phyloP scores from a whole-genome alignment of 768 basidiomycete species.

The Mycena haematopus region DNA sequence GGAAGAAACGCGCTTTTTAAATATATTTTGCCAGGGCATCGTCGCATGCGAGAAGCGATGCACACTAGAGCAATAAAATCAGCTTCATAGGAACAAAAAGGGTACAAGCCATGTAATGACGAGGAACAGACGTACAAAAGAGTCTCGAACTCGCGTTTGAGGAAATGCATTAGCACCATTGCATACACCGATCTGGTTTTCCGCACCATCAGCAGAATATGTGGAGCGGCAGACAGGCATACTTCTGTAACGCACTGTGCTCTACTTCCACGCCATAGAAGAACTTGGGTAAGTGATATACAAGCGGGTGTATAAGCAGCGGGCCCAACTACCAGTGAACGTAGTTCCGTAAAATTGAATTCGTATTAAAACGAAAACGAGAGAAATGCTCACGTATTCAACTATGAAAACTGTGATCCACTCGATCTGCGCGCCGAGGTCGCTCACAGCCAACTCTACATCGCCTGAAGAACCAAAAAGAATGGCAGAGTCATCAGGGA shows the following conservation, averaged over 20 bases:
- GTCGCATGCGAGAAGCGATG: constrained; percentile 96
- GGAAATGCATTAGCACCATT: constrained; percentile 85
- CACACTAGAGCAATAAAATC: constrained; percentile 58
- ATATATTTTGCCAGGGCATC: constrained; percentile 85
- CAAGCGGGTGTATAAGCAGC: constrained; percentile 84
- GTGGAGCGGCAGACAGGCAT: constrained; percentile 20
- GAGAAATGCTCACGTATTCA: constrained; percentile 81
- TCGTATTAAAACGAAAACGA: neutral
- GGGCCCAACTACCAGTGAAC: constrained; percentile 70
- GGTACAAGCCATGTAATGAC: neutral
- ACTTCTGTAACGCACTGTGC: constrained; percentile 84
- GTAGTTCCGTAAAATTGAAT: neutral
- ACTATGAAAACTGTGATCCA: constrained; percentile 90
- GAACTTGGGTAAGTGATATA: constrained; percentile 73
- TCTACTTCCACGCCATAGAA: constrained; percentile 75
- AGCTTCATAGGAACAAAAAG: constrained; percentile 6
- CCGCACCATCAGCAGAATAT: constrained; percentile 39
- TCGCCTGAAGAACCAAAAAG: constrained; percentile 60
- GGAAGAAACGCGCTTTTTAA: constrained; percentile 82
- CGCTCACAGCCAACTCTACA: constrained; percentile 80
- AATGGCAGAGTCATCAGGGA: constrained; percentile 70
- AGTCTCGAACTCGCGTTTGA: constrained; percentile 93
- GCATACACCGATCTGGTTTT: constrained; percentile 64
- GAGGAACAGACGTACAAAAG: constrained; percentile 61
- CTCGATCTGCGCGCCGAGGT: constrained; percentile 87